These are phyloP conservation scores for Pseudocercospora vitis DNA, from an alignment of 2,329 filamentous ascomycete species.

Conservation along the genomic window DNA sequence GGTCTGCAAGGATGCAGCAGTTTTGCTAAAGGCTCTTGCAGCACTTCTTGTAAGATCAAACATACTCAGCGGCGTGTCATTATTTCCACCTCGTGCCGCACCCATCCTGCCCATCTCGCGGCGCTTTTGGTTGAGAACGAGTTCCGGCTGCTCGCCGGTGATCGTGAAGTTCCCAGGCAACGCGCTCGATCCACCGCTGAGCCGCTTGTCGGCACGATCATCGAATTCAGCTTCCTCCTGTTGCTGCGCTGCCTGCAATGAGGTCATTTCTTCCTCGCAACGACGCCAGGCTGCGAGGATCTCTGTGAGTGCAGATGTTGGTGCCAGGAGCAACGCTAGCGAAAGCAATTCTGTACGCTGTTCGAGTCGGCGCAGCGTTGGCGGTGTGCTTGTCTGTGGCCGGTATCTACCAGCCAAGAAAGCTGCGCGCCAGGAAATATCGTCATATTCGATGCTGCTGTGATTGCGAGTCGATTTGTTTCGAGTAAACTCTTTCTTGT, in stretches of 20 bases:
- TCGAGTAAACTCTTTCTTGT: conserved; percentile 12
- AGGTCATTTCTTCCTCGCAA: conserved; percentile 74
- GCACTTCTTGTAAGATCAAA: conserved; percentile 54
- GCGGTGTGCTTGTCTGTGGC: conserved; percentile 47
- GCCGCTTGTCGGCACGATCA: conserved; percentile 58
- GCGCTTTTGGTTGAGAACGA: conserved; percentile 43
- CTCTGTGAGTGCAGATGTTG: conserved; percentile 67
- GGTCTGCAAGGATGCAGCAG: conserved; percentile 46
- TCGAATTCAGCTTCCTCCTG: conserved; percentile 71
- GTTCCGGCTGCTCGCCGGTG: conserved; percentile 36
- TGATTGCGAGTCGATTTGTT: conserved; percentile 26
- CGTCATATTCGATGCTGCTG: conserved; percentile 48
- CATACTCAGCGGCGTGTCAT: conserved; percentile 53
- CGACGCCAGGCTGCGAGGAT: conserved; percentile 73
- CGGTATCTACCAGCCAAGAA: conserved; percentile 75
- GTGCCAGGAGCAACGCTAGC: conserved; percentile 72
- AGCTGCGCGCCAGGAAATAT: conserved; percentile 77
- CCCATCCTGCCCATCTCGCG: conserved; percentile 41
- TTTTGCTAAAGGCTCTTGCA: conserved; percentile 47
- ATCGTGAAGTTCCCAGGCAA: conserved; percentile 50
- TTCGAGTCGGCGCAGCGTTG: conserved; percentile 68
- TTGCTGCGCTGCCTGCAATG: conserved; percentile 64
- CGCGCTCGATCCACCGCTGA: conserved; percentile 21
- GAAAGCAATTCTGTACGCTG: conserved; percentile 79
- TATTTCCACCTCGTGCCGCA: conserved; percentile 21